A percentile compares a stretch with the other conserved stretches of the same genome.
Evolutionary conservation across 2,329 filamentous ascomycete species (phyloP).

Genomic region (Hansfordia pulvinata): DNA sequence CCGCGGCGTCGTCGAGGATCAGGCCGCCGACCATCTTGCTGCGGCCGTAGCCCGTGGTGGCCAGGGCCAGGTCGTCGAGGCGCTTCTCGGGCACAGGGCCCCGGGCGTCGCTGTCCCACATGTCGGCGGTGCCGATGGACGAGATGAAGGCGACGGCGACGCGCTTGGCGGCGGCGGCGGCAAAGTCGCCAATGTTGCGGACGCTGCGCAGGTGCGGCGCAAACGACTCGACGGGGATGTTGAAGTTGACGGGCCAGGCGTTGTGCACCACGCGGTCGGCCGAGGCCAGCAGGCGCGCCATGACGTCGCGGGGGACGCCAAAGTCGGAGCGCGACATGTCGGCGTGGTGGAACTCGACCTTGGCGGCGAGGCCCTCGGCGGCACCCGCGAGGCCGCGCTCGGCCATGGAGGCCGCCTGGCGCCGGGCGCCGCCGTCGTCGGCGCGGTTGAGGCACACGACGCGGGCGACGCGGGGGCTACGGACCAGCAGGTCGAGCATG

Average conservation of each 20-base stretch:
- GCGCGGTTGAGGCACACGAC: slow-evolving; percentile 35
- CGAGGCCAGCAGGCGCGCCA: slow-evolving; percentile 21
- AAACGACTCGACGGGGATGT: slow-evolving; percentile 32
- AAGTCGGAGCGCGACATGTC: slow-evolving; percentile 32
- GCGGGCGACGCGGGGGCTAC: slow-evolving; percentile 20
- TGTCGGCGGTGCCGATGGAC: slow-evolving; percentile 22
- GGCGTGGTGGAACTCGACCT: slow-evolving; percentile 31
- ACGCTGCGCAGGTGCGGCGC: slow-evolving; percentile 34
- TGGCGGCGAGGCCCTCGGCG: slow-evolving; percentile 16
- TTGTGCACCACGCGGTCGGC: slow-evolving; percentile 37
- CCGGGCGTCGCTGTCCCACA: slow-evolving; percentile 13
- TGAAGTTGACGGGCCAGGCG: slow-evolving; percentile 42
- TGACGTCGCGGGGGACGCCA: slow-evolving; percentile 25
- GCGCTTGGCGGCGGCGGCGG: slow-evolving; percentile 16
- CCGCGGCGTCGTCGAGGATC: slow-evolving; percentile 25
- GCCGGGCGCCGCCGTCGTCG: slow-evolving; percentile 21
- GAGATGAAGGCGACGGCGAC: slow-evolving; percentile 29
- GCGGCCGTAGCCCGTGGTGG: slow-evolving; percentile 24
- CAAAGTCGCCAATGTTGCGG: slow-evolving; percentile 31
- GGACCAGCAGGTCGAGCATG: slow-evolving; percentile 23
- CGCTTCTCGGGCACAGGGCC: slow-evolving; percentile 22
- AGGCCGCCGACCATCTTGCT: slow-evolving; percentile 27
- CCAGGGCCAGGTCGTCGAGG: slow-evolving; percentile 18
- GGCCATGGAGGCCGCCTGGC: slow-evolving; percentile 21
- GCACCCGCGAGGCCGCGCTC: slow-evolving; percentile 18